phyloP scores from a whole-genome alignment of 208 protist genomes.

The Leishmania mexicana region DNA sequence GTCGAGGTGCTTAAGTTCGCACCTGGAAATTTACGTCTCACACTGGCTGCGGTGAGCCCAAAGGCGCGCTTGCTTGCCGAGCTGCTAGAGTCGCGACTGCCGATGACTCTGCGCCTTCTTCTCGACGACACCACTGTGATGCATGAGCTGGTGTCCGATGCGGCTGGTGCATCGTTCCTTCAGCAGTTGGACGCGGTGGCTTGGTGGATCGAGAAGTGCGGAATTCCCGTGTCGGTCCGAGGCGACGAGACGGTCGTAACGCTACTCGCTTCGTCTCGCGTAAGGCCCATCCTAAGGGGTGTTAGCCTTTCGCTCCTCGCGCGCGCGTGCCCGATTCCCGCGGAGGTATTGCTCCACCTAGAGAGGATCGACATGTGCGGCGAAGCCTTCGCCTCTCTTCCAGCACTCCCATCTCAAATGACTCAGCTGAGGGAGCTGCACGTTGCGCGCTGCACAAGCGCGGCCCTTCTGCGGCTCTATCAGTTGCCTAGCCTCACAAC shows the following conservation, averaged over 20 bases:
- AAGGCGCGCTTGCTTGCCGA: constrained; percentile 9
- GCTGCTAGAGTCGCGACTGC: constrained; percentile 3
- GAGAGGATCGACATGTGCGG: constrained; percentile 12
- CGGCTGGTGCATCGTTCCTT: neutral
- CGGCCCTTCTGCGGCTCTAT: neutral
- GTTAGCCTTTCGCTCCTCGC: constrained; percentile 6
- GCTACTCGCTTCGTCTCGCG: neutral
- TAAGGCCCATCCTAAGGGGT: constrained; percentile 1
- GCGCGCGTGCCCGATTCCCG: constrained; percentile 3
- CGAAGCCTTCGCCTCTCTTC: constrained; percentile 8
- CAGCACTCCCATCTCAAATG: neutral
- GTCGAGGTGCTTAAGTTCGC: constrained; percentile 13
- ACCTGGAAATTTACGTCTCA: neutral
- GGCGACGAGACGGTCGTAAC: neutral
- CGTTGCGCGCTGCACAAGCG: constrained; percentile 6
- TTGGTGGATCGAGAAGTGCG: constrained; percentile 23
- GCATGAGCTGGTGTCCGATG: constrained; percentile 3
- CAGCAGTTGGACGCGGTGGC: neutral
- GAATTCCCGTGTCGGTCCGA: neutral
- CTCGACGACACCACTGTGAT: constrained; percentile 7
- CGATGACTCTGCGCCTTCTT: neutral
- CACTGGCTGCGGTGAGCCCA: constrained; percentile 10
- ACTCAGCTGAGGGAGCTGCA: constrained; percentile 10
- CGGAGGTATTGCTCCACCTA: neutral
- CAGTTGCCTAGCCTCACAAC: neutral